Base-by-base conservation (phyloP, 345 rosid species). In the Linum tenue region DNA sequence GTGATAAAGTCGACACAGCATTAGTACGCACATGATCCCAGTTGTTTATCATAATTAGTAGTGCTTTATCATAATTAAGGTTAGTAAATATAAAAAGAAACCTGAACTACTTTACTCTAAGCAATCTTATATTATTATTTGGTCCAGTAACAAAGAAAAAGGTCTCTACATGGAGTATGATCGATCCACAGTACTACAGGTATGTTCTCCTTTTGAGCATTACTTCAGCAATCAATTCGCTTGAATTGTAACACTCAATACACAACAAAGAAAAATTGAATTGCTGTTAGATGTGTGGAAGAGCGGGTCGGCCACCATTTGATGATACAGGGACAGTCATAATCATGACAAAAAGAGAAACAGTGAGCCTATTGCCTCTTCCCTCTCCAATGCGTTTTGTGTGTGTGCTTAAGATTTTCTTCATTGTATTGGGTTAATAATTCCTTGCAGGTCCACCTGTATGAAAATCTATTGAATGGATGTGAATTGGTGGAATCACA, bases 251-350 rank as follows among this genome's bases (percentile, higher is more conserved):
- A 7, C 11, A 15, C 16, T 41, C 7, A 40, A n/a, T 40, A n/a
- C 10, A 31, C 0, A 16, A 38, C 9, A 9, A 37, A 37, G 56
- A 10, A 44, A 39, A 31, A 60, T 15, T 38, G 51, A 44, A 36
- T 37, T 5, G 17, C 62, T 75, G 59, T 66, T 79, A 94, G 99
- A 94, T 94, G 96, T 83, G 84, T 74, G 99, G 99, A 71, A 85
- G 99, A 81, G 99, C 99, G 69, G 99, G 99, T 53, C 81, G 97
- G 71, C 99, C 99, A 63, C 99, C 99, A 64, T 94, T 90, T 86
- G 96, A 90, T 70, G 95, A 88, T 75, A 85, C 95, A 58, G 99
- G 99, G 71, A 76, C 78, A 77, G 97, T 90, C 67, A 59, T 94
- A 76, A 89, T 92, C 69, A 94, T 94, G 99, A 94, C 97, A 39